A percentile compares a stretch with the other conserved stretches of the same genome.
phyloP scores from a whole-genome alignment of 2,329 filamentous ascomycete genomes.

The Teratosphaeria gauchensis region DNA sequence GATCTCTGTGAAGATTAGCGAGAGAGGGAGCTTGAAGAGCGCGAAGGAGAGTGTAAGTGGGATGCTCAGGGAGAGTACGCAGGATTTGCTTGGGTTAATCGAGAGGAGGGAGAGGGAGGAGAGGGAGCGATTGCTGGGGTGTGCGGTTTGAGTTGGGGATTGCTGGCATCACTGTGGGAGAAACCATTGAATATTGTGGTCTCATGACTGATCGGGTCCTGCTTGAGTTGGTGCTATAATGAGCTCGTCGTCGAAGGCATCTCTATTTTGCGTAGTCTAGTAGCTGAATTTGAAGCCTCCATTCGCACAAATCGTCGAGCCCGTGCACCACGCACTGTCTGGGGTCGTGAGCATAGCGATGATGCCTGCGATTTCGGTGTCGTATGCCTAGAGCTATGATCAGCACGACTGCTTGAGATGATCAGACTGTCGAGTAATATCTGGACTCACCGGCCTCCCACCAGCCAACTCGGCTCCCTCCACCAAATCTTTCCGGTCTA shows the following conservation, averaged over 20 bases:
- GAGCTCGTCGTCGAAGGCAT: not conserved
- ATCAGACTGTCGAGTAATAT: not conserved
- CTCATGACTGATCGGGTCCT: not conserved
- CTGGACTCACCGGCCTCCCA: constrained; percentile 37
- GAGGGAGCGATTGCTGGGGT: constrained; percentile 20
- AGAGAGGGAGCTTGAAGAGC: not conserved
- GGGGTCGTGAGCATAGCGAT: constrained; percentile 65
- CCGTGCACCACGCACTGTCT: constrained; percentile 67
- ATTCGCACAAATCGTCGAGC: constrained; percentile 70
- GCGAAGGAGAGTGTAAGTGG: not conserved
- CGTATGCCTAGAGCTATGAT: constrained; percentile 41
- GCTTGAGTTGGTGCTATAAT: not conserved
- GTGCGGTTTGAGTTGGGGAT: not conserved
- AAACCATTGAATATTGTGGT: not conserved
- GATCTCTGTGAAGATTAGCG: constrained; percentile 12
- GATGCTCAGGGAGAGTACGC: constrained; percentile 26
- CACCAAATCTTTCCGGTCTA: constrained; percentile 51
- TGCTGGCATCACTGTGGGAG: too few relatives aligned
- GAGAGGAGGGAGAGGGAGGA: constrained; percentile 29
- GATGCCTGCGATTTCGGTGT: constrained; percentile 62
- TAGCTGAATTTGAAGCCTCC: constrained; percentile 58
- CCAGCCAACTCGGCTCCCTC: constrained; percentile 38
- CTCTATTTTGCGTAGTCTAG: not conserved
- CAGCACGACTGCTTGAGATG: not conserved
- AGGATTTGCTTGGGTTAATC: constrained; percentile 31